Evolutionary conservation across 179 eudicot species (phyloP), one percentile per base, ranked within the genome.

Genomic region (Spergularia azorica): DNA sequence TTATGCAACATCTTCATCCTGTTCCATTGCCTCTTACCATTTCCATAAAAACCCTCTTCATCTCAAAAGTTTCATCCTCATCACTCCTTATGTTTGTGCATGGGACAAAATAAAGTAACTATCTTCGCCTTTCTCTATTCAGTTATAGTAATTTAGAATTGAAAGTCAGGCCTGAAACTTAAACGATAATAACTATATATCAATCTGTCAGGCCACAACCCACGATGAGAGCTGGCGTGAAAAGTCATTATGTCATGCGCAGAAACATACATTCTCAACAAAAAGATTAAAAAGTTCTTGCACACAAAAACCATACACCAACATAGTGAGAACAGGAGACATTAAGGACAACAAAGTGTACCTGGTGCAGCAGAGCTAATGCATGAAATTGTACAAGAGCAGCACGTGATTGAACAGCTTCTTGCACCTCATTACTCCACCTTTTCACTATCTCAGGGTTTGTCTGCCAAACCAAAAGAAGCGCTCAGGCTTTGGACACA

Each of bases 371-470:
- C 79, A 95, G 85, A 62, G 92, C 95, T 75, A 95, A 84, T 64
- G 98, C 98, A 77, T 95, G 98, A 85, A 95, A 95, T 83, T 95
- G 98, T 56, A 95, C 98, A 68, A 95, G 95, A 58, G 98, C 95
- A 67, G 98, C 93, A 76, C 98, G 90, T 69, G 98, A 95, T 78
- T 95, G 98, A 68, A 95, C 92, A 72, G 97, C 98, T 88, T 95
- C 98, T 77, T 91, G 96, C 57, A 95, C 97, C 85, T 95, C 98
- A 79, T 95, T 95, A 71, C 99, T 95, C 97, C 97, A 93, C 76
- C 97, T 89, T 83, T 89, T 93, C 77, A 95, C 97, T 17, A 93
- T 89, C 86, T 95, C 98, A 9, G 98, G 98, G 75, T 85, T 93
- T 78, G 97, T 95, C 98, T 95, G 82, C 62, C 20, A n/a, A 76